phyloP scores from a whole-genome alignment of 495 filamentous ascomycete species.

The Hamigera avellanea region DNA sequence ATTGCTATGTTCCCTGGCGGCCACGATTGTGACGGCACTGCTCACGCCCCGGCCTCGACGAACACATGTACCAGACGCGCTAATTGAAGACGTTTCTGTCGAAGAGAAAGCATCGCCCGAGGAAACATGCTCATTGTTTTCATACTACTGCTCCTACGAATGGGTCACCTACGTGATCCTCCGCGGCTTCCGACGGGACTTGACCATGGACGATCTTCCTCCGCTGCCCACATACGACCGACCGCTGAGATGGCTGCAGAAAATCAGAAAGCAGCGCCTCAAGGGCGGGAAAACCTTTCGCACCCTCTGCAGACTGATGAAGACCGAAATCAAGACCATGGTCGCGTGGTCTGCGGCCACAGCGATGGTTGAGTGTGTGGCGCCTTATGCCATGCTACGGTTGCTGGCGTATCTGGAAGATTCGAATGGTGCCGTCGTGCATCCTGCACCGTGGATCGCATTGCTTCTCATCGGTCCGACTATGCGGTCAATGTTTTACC shows the following conservation, averaged over 20 bases:
- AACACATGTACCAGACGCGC: background rate
- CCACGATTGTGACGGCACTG: constrained; percentile 5
- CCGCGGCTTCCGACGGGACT: constrained; percentile 24
- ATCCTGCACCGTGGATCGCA: constrained; percentile 32
- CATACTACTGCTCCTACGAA: constrained; percentile 35
- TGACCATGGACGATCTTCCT: constrained; percentile 35
- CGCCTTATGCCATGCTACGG: constrained; percentile 33
- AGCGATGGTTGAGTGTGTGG: constrained; percentile 25
- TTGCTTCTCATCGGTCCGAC: constrained; percentile 33
- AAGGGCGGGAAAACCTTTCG: constrained; percentile 28
- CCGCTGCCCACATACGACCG: constrained; percentile 40
- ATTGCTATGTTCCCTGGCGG: constrained; percentile 7
- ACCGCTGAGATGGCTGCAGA: constrained; percentile 26
- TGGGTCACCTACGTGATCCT: constrained; percentile 37
- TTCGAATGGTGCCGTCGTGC: constrained; percentile 18
- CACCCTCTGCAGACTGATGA: constrained; percentile 26
- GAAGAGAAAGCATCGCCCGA: constrained; percentile 25
- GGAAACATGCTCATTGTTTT: constrained; percentile 38
- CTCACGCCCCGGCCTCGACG: constrained; percentile 12
- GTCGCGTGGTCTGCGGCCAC: constrained; percentile 18
- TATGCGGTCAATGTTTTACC: constrained; percentile 26
- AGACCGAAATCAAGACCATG: constrained; percentile 27
- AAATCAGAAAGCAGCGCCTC: constrained; percentile 23
- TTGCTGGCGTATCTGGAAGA: constrained; percentile 23
- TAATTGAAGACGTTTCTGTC: constrained; percentile 3